phyloP scores from a whole-genome alignment of 2,329 filamentous ascomycete genomes.

The Amylocarpus encephaloides region DNA sequence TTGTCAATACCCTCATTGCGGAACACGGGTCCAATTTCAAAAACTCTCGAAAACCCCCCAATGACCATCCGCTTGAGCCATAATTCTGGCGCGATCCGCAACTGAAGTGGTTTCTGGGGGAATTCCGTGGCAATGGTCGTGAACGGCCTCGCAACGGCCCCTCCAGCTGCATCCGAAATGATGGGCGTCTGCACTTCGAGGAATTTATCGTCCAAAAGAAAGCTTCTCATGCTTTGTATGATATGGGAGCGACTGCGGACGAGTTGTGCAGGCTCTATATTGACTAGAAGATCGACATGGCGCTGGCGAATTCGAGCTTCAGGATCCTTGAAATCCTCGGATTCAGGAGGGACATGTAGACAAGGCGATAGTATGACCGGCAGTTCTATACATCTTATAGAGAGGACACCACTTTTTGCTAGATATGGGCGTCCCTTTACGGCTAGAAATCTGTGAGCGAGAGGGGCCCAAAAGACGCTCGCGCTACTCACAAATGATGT shows the following conservation, averaged over 20 bases:
- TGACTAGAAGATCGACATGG: slow-evolving; percentile 81
- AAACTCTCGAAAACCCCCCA: slow-evolving; percentile 81
- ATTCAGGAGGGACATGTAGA: slow-evolving; percentile 73
- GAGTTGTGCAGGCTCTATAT: slow-evolving; percentile 59
- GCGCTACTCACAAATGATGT: slow-evolving; percentile 66
- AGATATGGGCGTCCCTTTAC: slow-evolving; percentile 64
- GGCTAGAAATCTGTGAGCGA: slow-evolving; percentile 33
- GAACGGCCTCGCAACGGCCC: slow-evolving; percentile 82
- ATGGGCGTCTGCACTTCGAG: slow-evolving; percentile 90
- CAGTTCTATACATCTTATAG: slow-evolving; percentile 60
- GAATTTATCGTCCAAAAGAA: slow-evolving; percentile 66
- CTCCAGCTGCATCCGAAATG: slow-evolving; percentile 74
- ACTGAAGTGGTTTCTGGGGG: slow-evolving; percentile 60
- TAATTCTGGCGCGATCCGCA: slow-evolving; percentile 88
- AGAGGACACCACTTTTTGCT: slow-evolving; percentile 69
- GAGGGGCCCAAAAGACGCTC: slow-evolving; percentile 1
- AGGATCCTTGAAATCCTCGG: slow-evolving; percentile 60
- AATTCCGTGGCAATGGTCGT: slow-evolving; percentile 73
- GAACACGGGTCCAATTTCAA: slow-evolving; percentile 89
- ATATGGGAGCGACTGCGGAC: slow-evolving; percentile 70
- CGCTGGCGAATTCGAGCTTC: slow-evolving; percentile 70
- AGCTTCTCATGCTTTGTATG: slow-evolving; percentile 66
- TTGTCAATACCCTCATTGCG: slow-evolving; percentile 87
- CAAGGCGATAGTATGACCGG: slow-evolving; percentile 71
- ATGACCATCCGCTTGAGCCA: slow-evolving; percentile 91